phyloP scores from a whole-genome alignment of 1,284 basidiomycete genomes.

The Cryptococcus sp. region DNA sequence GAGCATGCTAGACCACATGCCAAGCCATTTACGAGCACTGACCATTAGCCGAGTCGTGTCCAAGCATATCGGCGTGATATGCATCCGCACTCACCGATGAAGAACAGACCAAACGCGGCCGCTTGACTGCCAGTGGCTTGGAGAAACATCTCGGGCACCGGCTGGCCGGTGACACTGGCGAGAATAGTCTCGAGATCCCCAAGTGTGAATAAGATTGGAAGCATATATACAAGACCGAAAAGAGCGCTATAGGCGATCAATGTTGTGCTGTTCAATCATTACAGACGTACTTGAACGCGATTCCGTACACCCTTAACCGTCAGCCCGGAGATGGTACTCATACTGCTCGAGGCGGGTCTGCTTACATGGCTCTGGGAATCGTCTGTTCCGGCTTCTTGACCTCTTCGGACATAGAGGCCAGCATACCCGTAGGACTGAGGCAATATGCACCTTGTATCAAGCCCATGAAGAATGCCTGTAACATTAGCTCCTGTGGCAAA shows the following conservation, averaged over 20 bases:
- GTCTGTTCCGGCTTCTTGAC: slow-evolving; percentile 40
- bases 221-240: slow-evolving; percentile 39
- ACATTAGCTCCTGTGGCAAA: neutral
- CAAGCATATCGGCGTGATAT: neutral
- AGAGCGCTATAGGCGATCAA: slow-evolving; percentile 14
- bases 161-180: slow-evolving; percentile 46
- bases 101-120: slow-evolving; percentile 49
- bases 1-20: slow-evolving; percentile 45
- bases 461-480: slow-evolving; percentile 35
- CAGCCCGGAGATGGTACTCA: neutral
- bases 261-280: neutral
- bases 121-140: slow-evolving; percentile 44
- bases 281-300: slow-evolving; percentile 22
- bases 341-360: neutral
- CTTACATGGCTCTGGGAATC: slow-evolving; percentile 44
- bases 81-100: slow-evolving; percentile 15
- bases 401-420: slow-evolving; percentile 45
- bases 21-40: slow-evolving; percentile 48
- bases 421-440: slow-evolving; percentile 40
- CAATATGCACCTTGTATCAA: slow-evolving; percentile 42
- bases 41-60: neutral
- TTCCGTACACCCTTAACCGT: slow-evolving; percentile 19
- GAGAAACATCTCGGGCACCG: slow-evolving; percentile 47
- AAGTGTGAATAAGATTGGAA: slow-evolving; percentile 50
- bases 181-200: slow-evolving; percentile 45